These are phyloP conservation scores for Solanum phureja DNA, from an alignment of 257 asterid species.

Conservation along the genomic window DNA sequence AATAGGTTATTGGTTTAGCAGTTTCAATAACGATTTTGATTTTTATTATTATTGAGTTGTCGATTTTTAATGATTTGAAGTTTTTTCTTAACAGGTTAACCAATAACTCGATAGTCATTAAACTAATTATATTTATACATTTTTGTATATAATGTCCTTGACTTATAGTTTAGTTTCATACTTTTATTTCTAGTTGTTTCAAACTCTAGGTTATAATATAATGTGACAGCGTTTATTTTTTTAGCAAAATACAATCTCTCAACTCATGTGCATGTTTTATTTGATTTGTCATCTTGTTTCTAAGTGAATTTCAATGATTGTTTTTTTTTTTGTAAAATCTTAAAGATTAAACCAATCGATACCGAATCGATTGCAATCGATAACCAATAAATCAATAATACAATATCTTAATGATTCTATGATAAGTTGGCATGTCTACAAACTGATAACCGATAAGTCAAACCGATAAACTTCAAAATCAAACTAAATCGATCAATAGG, in stretches of 20 bases:
- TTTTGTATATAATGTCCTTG: no score
- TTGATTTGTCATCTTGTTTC: not conserved
- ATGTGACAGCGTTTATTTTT: not conserved
- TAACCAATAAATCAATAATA: not conserved
- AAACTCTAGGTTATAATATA: not conserved
- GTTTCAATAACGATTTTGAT: no score
- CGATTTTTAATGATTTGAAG: no score
- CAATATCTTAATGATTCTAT: no score
- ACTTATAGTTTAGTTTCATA: not conserved
- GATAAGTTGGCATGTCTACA: not conserved
- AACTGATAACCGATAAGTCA: no score
- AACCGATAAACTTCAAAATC: not conserved
- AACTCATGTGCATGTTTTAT: not conserved
- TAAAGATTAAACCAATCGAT: no score
- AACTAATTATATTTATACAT: no score
- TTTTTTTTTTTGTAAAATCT: no score
- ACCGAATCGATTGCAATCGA: no score
- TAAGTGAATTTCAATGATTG: not conserved
- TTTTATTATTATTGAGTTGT: no score
- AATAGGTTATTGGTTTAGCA: not conserved
- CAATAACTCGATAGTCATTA: not conserved
- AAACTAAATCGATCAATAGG: no score
- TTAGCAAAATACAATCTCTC: not conserved
- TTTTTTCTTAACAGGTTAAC: not conserved
- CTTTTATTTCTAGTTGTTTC: not conserved